Conservation (phyloP, 352 stramenopile species). For the Phytopythium kandeliae region DNA sequence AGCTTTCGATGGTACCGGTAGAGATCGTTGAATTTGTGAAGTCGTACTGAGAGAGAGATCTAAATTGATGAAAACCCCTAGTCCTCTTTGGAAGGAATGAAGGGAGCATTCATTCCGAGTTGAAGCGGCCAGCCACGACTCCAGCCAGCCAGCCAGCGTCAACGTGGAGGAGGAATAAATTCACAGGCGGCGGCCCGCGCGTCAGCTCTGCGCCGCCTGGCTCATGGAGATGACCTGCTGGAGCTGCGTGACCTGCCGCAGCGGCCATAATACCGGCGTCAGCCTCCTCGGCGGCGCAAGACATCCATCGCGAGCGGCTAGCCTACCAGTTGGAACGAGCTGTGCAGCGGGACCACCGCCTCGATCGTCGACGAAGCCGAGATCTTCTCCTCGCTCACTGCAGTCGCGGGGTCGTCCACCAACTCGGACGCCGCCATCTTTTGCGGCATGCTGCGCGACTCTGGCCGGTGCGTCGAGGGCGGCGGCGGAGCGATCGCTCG, state of each 20-base stretch:
- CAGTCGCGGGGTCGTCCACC: conserved; percentile 29
- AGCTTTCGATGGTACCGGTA: no score
- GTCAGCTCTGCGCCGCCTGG: conserved; percentile 25
- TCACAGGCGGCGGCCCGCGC: not conserved
- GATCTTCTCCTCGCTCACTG: conserved; percentile 46
- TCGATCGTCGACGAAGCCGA: conserved; percentile 70
- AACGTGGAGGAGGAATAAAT: conserved; percentile 6
- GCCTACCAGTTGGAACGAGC: conserved; percentile 59
- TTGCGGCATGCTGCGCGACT: conserved; percentile 17
- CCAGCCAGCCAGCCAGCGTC: no score
- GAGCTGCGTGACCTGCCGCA: conserved; percentile 37
- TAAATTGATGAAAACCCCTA: no score
- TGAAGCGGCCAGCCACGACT: no score
- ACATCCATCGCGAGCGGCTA: not conserved
- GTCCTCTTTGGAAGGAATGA: no score
- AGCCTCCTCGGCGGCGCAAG: not conserved
- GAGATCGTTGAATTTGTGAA: no score
- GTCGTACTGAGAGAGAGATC: no score
- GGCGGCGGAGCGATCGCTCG: conserved; percentile 2
- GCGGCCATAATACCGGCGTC: not conserved
- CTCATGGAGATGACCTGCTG: conserved; percentile 52
- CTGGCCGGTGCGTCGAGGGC: conserved; percentile 1
- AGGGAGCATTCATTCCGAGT: no score
- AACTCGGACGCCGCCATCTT: conserved; percentile 18
- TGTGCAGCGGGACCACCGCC: conserved; percentile 64